Base-by-base conservation (phyloP, 306 rosid species). In the Lathyrus oleraceus region DNA sequence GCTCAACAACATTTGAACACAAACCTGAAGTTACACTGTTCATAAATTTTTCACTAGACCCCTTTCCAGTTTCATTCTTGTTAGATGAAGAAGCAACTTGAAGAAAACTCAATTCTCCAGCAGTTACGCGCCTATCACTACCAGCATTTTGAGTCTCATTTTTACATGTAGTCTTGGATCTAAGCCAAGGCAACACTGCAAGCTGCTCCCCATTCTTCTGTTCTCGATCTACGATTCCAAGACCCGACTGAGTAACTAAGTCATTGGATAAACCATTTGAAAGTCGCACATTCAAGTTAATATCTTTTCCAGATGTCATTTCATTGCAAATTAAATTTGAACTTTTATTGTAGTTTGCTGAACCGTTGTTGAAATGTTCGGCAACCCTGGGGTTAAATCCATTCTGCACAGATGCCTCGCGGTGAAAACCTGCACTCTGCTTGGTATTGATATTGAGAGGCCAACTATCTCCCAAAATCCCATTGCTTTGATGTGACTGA, bases 161-260 rank as follows among this genome's bases (percentile, higher is more conserved):
- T 81, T 79, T 83, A 70, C 82, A 76, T 68, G 78, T 47, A 59
- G 78, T 74, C 78, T 69, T 81, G 67, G 87, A 73, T 78, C 78
- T 78, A 48, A 89, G 87, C 98, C 96, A 90, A 15, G 96, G 97
- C 64, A 90, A 78, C 53, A 51, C 72, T 16, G 83, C 65, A 76
- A 79, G 86, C 78, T 81, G 82, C 75, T 87, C 86, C 82, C 65
- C 90, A 14, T 80, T 82, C 84, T 81, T 82, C 43, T 72, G 83
- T 69, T 81, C 88, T 59, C 76, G 76, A 63, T 80, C 81, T 53
- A 45, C 49, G 70, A 71, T 69, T 64, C 79, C 79, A 64, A 69
- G 77, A 74, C 78, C 79, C 20, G 75, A 54, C 72, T 73, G 79
- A 64, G 81, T 64, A 76, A 40, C 80, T 17, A 60, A 71, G 70